Evolutionary conservation across 768 basidiomycete species (phyloP).

Genomic region (Boletus huronensis): DNA sequence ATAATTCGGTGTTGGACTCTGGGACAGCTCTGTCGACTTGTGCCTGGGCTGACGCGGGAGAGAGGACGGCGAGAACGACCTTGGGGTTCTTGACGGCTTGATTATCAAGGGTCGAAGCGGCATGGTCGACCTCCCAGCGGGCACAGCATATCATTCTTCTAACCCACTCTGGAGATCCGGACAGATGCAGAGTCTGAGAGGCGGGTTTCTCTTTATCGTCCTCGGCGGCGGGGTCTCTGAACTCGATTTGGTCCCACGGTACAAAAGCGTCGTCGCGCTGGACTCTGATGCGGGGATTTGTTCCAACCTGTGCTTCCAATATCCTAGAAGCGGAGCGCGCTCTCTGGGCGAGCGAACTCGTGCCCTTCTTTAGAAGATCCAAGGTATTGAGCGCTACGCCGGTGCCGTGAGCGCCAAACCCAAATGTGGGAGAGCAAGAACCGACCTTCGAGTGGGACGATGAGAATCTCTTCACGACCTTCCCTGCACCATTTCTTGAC

Average conservation of each 20-base stretch:
- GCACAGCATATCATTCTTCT: constrained; percentile 82
- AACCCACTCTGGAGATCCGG: constrained; percentile 75
- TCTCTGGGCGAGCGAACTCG: constrained; percentile 69
- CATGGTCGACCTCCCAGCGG: constrained; percentile 66
- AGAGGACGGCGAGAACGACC: constrained; percentile 60
- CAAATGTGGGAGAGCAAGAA: constrained; percentile 1
- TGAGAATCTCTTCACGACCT: constrained; percentile 70
- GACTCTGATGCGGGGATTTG: constrained; percentile 75
- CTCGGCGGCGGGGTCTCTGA: constrained; percentile 37
- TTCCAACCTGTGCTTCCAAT: constrained; percentile 82
- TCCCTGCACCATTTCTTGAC: constrained; percentile 82
- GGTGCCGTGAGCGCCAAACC: constrained; percentile 7
- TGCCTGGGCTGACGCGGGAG: constrained; percentile 27
- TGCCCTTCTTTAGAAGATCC: constrained; percentile 90
- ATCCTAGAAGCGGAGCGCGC: constrained; percentile 87
- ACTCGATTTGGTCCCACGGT: constrained; percentile 70
- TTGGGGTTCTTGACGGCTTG: constrained; percentile 34
- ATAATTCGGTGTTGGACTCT: constrained; percentile 23
- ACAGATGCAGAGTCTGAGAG: constrained; percentile 23
- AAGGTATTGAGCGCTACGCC: constrained; percentile 79
- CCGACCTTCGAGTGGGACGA: constrained; percentile 87
- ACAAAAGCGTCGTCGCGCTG: constrained; percentile 82
- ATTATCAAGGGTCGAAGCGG: constrained; percentile 31
- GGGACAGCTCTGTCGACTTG: constrained; percentile 23
- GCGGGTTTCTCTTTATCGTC: constrained; percentile 25